Evolutionary conservation across 768 basidiomycete genomes (phyloP), one percentile per base, ranked within the genome.

Genomic region (Austroboletus festivus): DNA sequence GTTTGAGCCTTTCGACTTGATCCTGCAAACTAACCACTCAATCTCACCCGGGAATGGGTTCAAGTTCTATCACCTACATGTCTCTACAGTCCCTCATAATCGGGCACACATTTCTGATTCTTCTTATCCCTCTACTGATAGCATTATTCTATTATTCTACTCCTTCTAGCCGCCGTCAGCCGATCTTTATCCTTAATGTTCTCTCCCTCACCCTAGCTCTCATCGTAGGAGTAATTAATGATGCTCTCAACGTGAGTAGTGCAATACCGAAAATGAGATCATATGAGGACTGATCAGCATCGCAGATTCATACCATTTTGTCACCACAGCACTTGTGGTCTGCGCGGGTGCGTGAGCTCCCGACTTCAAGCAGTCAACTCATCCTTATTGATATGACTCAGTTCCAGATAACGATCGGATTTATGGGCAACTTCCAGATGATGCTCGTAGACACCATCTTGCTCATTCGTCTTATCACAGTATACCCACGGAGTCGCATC

Each of bases 111-210:
- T 61, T 63, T 46, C 38, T 60, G 10, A 34, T 56, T n/a, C 48
- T 64, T 31, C 56, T 63, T 10, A 13, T 63, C 11, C 57, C 57
- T 30, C 54, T 63, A 22, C 19, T 61, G 13, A 35, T 46, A 12
- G 59, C 56, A 21, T 33, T 63, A 22, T 59, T 63, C 44, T 56
- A 61, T 42, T 64, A 62, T 11, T 64, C 60, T 22, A 60, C 54
- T 21, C 38, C 48, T 6, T 37, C 34, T 37, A 53, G 50, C 30
- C 53, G 62, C 12, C 41, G 51, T 16, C 54, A 45, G 21, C 60
- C 58, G 12, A 57, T 64, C 20, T 64, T 62, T 13, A 51, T 59
- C 10, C 61, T 63, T n/a, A 61, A 64, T n/a, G 37, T 57, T 15
- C 26, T 50, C 3, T 42, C 41, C 1, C 16, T 55, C 11, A 4